Percentiles rank a stretch among this genome's conserved stretches.
These are phyloP conservation scores for Calonectria pseudoreteaudii DNA, from an alignment of 2,329 filamentous ascomycete species.

Conservation along the genomic window DNA sequence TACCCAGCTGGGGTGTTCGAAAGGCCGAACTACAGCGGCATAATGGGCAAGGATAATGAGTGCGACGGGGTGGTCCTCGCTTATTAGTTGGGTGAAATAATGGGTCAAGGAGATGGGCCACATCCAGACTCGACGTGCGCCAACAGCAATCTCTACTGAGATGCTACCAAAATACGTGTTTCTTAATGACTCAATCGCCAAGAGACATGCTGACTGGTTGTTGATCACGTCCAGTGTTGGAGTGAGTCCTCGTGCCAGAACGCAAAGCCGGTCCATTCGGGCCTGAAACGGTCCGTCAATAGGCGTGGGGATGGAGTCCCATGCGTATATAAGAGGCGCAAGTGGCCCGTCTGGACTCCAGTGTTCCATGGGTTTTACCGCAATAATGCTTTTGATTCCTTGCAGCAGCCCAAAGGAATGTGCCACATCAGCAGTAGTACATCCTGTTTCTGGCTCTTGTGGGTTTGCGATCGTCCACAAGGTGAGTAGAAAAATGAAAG, in stretches of 20 bases:
- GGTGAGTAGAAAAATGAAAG: slow-evolving; percentile 26
- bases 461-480: slow-evolving; percentile 12
- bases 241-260: slow-evolving; percentile 13
- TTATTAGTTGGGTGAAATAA: slow-evolving; percentile 23
- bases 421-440: background rate
- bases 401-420: slow-evolving; percentile 29
- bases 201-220: slow-evolving; percentile 19
- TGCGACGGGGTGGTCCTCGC: slow-evolving; percentile 23
- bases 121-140: slow-evolving; percentile 22
- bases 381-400: slow-evolving; percentile 25
- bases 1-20: background rate
- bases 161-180: background rate
- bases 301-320: background rate
- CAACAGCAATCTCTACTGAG: no score
- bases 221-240: slow-evolving; percentile 27
- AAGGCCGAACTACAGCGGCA: background rate
- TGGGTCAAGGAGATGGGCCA: slow-evolving; percentile 28
- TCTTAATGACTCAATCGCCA: slow-evolving; percentile 26
- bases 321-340: slow-evolving; percentile 5
- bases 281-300: slow-evolving; percentile 22
- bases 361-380: slow-evolving; percentile 15
- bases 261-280: slow-evolving; percentile 21
- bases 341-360: slow-evolving; percentile 24
- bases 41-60: slow-evolving; percentile 29
- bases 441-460: no score